A percentile compares a stretch with the other conserved stretches of the same genome.
Conservation (phyloP, 176 grass and related monocot species). For the Bonia amplexicaulis region DNA sequence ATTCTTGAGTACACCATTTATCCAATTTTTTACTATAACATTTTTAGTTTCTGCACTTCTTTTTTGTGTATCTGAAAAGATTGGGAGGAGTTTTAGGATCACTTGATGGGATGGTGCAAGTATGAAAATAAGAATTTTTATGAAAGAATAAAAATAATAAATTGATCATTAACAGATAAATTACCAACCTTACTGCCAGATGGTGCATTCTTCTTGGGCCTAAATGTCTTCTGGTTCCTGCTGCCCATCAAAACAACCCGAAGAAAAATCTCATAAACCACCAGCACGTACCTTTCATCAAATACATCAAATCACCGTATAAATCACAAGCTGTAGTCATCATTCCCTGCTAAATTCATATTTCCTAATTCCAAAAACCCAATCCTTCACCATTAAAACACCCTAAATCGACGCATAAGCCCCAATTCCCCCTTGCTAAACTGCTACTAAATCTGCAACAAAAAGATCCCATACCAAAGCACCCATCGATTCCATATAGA, state of each 20-base stretch:
- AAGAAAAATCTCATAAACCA: not conserved
- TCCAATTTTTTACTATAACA: not conserved
- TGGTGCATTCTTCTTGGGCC: slow-evolving; percentile 94
- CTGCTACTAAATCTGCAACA: too few species aligned
- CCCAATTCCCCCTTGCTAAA: too few species aligned
- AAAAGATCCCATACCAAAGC: not conserved
- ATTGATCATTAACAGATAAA: not conserved
- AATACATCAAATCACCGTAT: too few species aligned
- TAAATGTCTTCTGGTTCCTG: slow-evolving; percentile 96
- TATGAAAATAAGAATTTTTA: too few species aligned
- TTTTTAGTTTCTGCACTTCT: not conserved
- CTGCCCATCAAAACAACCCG: not conserved
- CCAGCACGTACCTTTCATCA: too few species aligned
- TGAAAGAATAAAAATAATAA: too few species aligned
- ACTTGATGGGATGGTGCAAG: not conserved
- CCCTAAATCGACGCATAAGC: too few species aligned
- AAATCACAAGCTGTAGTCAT: too few species aligned
- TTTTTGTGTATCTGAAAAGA: not conserved
- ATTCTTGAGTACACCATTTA: not conserved
- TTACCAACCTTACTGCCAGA: slow-evolving; percentile 72
- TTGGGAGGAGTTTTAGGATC: not conserved
- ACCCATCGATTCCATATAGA: not conserved
- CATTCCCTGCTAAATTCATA: too few species aligned
- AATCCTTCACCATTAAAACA: too few species aligned
- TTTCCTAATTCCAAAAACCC: too few species aligned